Percentiles rank a stretch among this genome's conserved stretches.
These are phyloP conservation scores for Raffaelea deltoideospora DNA, from an alignment of 2,329 filamentous ascomycete species.

Conservation along the genomic window DNA sequence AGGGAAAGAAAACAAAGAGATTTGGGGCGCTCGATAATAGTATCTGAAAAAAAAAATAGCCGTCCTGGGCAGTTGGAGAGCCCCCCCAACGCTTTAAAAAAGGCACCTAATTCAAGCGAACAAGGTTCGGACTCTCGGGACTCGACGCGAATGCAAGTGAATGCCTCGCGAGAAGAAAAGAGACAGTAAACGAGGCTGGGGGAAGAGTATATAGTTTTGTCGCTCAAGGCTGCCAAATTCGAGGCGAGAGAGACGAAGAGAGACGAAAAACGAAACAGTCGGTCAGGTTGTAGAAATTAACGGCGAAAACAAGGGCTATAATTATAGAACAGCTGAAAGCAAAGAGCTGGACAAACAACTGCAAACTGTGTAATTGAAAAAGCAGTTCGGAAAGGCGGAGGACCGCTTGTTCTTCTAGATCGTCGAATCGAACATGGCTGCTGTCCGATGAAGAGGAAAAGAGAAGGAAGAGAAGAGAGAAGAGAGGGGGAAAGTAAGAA, in stretches of 20 bases:
- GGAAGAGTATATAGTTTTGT: background rate
- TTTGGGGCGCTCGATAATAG: too few species aligned
- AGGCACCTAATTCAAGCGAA: too few species aligned
- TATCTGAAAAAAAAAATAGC: too few species aligned
- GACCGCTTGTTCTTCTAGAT: slow-evolving; percentile 31
- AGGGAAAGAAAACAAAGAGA: too few species aligned
- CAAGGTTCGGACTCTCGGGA: too few species aligned
- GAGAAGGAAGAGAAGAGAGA: slow-evolving; percentile 4
- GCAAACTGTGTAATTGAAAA: background rate
- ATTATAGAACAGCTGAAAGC: background rate
- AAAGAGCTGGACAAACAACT: background rate
- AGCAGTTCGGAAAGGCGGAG: slow-evolving; percentile 3
- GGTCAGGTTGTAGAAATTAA: too few species aligned
- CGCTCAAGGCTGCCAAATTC: background rate
- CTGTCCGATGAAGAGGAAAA: slow-evolving; percentile 26
- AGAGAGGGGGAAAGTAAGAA: slow-evolving; percentile 16
- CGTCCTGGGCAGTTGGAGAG: too few species aligned
- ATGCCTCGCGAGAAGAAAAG: slow-evolving; percentile 16
- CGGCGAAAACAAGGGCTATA: background rate
- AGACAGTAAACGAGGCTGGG: too few species aligned
- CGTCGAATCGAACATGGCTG: slow-evolving; percentile 36
- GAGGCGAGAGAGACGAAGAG: background rate
- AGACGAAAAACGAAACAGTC: background rate
- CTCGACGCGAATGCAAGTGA: slow-evolving; percentile 21
- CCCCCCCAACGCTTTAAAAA: too few species aligned